phyloP scores from a whole-genome alignment of 2,329 filamentous ascomycete species.

The Hypomyces perniciosus region DNA sequence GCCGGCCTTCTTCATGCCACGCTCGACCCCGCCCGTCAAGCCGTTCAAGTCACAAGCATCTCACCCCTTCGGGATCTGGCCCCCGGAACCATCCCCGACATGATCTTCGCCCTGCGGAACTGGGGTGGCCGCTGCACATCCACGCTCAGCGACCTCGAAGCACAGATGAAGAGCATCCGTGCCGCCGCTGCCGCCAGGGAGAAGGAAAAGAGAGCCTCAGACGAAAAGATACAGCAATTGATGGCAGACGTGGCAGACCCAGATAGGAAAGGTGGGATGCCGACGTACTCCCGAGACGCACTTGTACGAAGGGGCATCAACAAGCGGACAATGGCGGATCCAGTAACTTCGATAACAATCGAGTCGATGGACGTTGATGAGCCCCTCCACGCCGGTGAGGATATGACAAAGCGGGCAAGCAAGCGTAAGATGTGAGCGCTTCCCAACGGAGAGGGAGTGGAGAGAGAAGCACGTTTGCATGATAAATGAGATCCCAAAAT shows the following conservation, averaged over 20 bases:
- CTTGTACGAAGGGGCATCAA: conserved; percentile 22
- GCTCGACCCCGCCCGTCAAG: conserved; percentile 70
- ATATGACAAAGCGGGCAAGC: conserved; percentile 45
- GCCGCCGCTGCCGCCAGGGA: conserved; percentile 49
- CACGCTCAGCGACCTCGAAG: conserved; percentile 69
- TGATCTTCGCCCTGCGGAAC: conserved; percentile 61
- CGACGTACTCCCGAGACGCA: conserved; percentile 19
- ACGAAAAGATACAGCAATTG: conserved; percentile 43
- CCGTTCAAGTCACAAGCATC: conserved; percentile 72
- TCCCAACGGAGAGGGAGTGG: neutral
- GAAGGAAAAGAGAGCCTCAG: conserved; percentile 42
- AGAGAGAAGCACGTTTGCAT: conserved; percentile 6
- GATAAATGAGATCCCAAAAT: conserved; percentile 5
- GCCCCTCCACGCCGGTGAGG: conserved; percentile 37
- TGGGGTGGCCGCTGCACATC: conserved; percentile 76
- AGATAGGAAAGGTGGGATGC: conserved; percentile 29
- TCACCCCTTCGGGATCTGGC: conserved; percentile 81
- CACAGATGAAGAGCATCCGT: conserved; percentile 64
- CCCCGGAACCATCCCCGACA: conserved; percentile 62
- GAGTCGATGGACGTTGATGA: conserved; percentile 54
- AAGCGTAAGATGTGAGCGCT: conserved; percentile 46
- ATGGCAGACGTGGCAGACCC: conserved; percentile 40
- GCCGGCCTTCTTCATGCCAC: conserved; percentile 74
- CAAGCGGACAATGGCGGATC: conserved; percentile 37
- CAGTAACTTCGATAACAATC: conserved; percentile 36